Conservation (phyloP, 306 rosid genomes). For the Quercus rubra region DNA sequence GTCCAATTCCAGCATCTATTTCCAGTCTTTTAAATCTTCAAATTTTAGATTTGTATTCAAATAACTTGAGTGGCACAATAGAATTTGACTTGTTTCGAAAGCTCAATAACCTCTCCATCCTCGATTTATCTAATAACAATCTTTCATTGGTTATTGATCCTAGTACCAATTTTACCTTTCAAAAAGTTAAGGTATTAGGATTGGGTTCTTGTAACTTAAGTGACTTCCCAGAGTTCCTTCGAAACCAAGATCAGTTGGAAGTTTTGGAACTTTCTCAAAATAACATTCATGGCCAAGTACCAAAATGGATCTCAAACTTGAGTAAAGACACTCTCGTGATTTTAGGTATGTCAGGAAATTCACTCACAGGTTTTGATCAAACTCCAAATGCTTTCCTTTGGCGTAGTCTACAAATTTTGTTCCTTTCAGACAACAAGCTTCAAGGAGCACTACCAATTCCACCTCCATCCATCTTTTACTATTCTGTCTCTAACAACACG, state of each 20-base stretch:
- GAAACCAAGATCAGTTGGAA: not conserved
- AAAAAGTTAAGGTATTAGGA: too few relatives aligned
- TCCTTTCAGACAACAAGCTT: not conserved
- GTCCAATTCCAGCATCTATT: not conserved
- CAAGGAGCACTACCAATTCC: not conserved
- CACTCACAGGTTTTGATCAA: not conserved
- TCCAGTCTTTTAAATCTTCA: not conserved
- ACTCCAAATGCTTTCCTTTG: not conserved
- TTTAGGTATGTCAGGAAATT: too few relatives aligned
- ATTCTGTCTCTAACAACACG: not conserved
- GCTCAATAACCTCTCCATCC: not conserved
- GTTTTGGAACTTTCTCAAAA: too few relatives aligned
- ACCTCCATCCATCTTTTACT: fast-evolving
- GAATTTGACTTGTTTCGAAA: not conserved
- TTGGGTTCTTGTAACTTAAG: not conserved
- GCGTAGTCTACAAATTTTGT: too few relatives aligned
- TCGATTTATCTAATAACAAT: not conserved
- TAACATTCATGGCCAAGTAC: too few relatives aligned
- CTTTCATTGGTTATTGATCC: not conserved
- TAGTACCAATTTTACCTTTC: not conserved
- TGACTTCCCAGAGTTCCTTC: not conserved
- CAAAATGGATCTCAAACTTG: too few relatives aligned
- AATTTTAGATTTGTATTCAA: too few relatives aligned
- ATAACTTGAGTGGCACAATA: not conserved
- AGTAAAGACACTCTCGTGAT: too few relatives aligned